Conservation (phyloP, 1,139 yeast species). For the Geotrichum phurueaensis region DNA sequence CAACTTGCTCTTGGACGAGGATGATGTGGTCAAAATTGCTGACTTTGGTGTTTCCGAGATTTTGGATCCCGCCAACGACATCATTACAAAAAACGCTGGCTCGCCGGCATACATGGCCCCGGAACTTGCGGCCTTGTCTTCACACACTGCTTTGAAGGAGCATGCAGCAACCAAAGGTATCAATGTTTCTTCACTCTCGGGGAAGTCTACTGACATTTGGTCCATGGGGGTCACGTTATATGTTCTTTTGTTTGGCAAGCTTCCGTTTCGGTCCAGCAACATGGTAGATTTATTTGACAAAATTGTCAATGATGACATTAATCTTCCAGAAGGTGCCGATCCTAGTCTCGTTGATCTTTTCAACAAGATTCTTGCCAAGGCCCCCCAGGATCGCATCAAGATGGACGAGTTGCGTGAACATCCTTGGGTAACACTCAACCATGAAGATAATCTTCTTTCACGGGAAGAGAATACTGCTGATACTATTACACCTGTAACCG, state of each 20-base stretch:
- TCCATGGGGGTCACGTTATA: conserved; percentile 64
- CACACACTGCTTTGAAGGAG: conserved; percentile 21
- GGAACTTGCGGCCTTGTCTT: conserved; percentile 56
- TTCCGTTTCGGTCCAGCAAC: conserved; percentile 37
- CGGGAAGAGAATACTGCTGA: conserved; percentile 37
- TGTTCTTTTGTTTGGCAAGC: conserved; percentile 36
- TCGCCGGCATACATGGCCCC: conserved; percentile 83
- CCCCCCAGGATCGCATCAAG: conserved; percentile 49
- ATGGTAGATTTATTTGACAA: conserved; percentile 47
- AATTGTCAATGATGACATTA: conserved; percentile 27
- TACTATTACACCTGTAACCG: conserved; percentile 33
- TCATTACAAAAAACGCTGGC: conserved; percentile 59
- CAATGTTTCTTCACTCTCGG: conserved; percentile 43
- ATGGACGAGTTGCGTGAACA: conserved; percentile 52
- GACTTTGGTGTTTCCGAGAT: conserved; percentile 90
- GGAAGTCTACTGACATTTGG: conserved; percentile 75
- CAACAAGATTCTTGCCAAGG: conserved; percentile 40
- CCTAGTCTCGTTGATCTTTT: conserved; percentile 28
- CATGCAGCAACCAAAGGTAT: conserved; percentile 42
- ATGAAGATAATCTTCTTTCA: conserved; percentile 37
- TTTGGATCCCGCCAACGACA: conserved; percentile 48
- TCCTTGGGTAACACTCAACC: conserved; percentile 47
- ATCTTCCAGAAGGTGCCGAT: conserved; percentile 19
- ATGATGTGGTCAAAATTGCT: conserved; percentile 77
- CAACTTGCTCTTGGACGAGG: conserved; percentile 66